Evolutionary conservation across 305 asterid species (phyloP), one percentile per base, ranked within the genome.

Genomic region (Coffea humblotiana): DNA sequence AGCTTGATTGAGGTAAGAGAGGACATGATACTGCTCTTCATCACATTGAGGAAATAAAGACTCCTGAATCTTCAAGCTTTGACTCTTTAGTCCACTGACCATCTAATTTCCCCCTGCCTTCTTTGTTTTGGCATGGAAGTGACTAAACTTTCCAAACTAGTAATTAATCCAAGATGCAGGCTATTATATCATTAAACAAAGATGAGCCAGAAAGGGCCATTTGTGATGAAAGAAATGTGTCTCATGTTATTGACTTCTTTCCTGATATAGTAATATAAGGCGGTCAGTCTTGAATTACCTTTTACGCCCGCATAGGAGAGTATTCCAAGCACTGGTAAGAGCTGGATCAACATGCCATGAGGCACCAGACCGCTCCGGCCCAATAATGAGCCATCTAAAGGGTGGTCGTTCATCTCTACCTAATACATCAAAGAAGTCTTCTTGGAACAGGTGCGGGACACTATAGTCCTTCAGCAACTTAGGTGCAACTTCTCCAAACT

Each of bases 281-380:
- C 16, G 8, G 43, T 35, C 35, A 79, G 19, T 61, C 27, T 19
- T 74, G 72, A 65, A 75, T 72, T 84, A 96, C 98, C 97, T 92
- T 89, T 96, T 96, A 79, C 97, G 93, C 78, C 98, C 99, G 87
- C 88, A 90, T 25, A 96, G 88, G 84, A 96, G 98, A 78, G 99
- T 96, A 87, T 96, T 96, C 99, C 99, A 96, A 54, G 99, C 99
- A 87, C 99, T 96, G 76, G 98, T 96, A 82, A 96, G 96, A 83
- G 93, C 95, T 79, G 99, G 99, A 91, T 96, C 99, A 14, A 96
- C 97, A 78, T 94, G 99, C 99, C 99, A 96, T 61, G 99, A 94
- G 52, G 99, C 98, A 77, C 98, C 99, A 82, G 99, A 96, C 86
- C 98, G 88, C 86, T 94, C 99, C 74, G 99, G 99, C 78, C 99